Percentiles rank a stretch among this genome's conserved stretches.
phyloP scores from a whole-genome alignment of 106 monocot species.

The Phalaenopsis equestris region DNA sequence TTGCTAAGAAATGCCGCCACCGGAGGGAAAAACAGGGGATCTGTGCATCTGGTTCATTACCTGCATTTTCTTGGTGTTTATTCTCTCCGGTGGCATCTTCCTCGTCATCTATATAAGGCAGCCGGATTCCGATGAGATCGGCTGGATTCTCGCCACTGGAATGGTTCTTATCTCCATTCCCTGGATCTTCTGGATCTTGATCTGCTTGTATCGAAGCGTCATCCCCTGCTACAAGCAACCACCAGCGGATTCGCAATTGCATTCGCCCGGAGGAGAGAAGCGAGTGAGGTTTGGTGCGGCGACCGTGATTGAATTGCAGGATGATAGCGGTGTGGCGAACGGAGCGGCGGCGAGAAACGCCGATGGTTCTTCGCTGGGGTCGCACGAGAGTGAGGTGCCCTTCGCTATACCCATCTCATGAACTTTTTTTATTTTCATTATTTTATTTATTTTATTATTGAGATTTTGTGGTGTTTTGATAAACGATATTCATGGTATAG shows the following conservation, averaged over 20 bases:
- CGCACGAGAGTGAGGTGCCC: conserved; percentile 52
- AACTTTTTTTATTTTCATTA: neutral
- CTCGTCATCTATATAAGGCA: conserved; percentile 40
- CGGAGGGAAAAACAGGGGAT: conserved; percentile 15
- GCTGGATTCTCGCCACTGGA: conserved; percentile 35
- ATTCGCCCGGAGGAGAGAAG: conserved; percentile 21
- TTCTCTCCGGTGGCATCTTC: conserved; percentile 32
- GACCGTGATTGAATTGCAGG: conserved; percentile 2
- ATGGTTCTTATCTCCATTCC: conserved; percentile 40
- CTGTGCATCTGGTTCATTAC: conserved; percentile 41
- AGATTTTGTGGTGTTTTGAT: no score
- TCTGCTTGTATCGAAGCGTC: conserved; percentile 31
- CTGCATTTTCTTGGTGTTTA: conserved; percentile 37
- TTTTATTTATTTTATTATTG: no score
- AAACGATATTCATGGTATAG: no score
- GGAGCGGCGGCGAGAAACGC: neutral
- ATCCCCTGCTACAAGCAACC: neutral
- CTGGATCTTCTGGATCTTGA: conserved; percentile 57
- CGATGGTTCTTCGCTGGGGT: conserved; percentile 21
- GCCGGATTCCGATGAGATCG: conserved; percentile 17
- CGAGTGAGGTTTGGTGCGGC: conserved; percentile 28
- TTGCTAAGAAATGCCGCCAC: conserved; percentile 3
- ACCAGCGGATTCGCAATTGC: conserved; percentile 4
- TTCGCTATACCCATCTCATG: conserved; percentile 18
- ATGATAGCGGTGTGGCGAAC: neutral